Percentiles rank a stretch among this genome's conserved stretches.
phyloP scores from a whole-genome alignment of 2,329 filamentous ascomycete species.

The Remersonia thermophila region DNA sequence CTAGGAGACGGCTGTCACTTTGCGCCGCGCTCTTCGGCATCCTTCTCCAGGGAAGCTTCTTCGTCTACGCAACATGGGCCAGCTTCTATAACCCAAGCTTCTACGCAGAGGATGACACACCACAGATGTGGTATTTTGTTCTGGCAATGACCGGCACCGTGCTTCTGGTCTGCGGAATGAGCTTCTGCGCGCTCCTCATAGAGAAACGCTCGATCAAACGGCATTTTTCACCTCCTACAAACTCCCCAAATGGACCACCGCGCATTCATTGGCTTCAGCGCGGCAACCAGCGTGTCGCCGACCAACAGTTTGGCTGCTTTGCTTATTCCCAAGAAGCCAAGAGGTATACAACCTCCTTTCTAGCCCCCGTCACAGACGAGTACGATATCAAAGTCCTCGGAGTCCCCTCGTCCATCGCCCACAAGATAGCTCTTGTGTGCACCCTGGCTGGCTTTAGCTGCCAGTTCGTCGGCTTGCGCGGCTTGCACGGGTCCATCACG shows the following conservation, averaged over 20 bases:
- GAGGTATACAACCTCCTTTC: too few species aligned
- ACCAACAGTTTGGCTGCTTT: neutral
- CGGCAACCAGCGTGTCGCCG: constrained; percentile 2
- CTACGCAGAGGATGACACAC: neutral
- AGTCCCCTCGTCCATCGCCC: too few species aligned
- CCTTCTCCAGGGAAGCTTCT: neutral
- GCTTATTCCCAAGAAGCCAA: constrained; percentile 1
- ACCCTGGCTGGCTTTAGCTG: neutral
- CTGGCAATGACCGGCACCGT: neutral
- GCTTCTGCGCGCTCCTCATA: too few species aligned
- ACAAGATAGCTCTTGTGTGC: too few species aligned
- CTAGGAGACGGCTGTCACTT: neutral
- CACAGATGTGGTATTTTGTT: neutral
- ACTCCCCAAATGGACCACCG: neutral
- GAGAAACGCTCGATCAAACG: too few species aligned
- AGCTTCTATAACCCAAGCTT: neutral
- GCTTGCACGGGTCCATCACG: neutral
- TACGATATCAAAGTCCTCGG: too few species aligned
- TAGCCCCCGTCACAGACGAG: too few species aligned
- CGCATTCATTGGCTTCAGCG: constrained; percentile 4
- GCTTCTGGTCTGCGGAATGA: neutral
- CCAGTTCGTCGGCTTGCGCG: constrained; percentile 2
- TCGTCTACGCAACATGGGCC: neutral
- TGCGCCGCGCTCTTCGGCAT: neutral
- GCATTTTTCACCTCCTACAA: too few species aligned